Conservation (phyloP, 148 eudicot species). For the Drosera capensis region DNA sequence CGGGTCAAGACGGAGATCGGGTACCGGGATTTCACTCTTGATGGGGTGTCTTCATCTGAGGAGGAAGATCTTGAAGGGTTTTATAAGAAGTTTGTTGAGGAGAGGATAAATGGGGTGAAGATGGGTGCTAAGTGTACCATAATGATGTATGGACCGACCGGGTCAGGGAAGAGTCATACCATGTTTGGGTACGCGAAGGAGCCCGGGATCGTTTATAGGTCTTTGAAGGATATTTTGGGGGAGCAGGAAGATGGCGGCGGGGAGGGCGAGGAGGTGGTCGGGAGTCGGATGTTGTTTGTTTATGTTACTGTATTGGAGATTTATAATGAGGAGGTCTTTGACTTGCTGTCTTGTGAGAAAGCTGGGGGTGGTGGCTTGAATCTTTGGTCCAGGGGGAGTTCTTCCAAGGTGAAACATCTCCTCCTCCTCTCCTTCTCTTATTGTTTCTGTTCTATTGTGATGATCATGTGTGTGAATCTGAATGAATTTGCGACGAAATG, state of each 20-base stretch:
- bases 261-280: conserved; percentile 7
- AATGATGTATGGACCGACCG: conserved; percentile 98
- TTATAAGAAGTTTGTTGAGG: conserved; percentile 52
- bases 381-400: conserved; percentile 69
- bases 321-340: conserved; percentile 93
- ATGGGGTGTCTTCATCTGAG: conserved; percentile 74
- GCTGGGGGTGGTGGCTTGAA: conserved; percentile 56
- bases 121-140: conserved; percentile 78
- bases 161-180: conserved; percentile 93
- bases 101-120: conserved; percentile 70
- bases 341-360: conserved; percentile 51
- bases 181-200: conserved; percentile 82
- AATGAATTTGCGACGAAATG: no score
- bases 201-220: conserved; percentile 73
- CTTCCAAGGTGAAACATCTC: conserved; percentile 80
- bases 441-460: not conserved
- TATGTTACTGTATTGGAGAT: conserved; percentile 83
- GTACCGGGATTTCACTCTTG: conserved; percentile 70
- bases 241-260: conserved; percentile 12
- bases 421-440: not conserved
- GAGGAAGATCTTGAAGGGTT: conserved; percentile 71
- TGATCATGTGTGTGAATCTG: not conserved
- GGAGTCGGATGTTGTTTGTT: conserved; percentile 65
- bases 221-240: conserved; percentile 68
- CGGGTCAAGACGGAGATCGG: conserved; percentile 67